These are phyloP conservation scores for Penicillium mononematosum DNA, from an alignment of 495 filamentous ascomycete genomes.

Conservation along the genomic window DNA sequence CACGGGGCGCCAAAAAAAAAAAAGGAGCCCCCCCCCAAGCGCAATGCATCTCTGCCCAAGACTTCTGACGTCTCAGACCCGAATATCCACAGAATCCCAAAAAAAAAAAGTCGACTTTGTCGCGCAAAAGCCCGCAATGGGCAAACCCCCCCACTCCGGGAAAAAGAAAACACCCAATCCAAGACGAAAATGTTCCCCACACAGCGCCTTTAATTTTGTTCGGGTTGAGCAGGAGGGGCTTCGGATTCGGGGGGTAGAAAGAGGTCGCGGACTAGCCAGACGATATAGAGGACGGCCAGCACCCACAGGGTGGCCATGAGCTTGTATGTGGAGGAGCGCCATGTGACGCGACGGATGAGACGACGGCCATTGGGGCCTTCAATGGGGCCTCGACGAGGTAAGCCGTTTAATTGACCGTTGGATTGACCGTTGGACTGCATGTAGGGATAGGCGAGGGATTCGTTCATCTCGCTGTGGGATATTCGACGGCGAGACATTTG, in stretches of 20 bases:
- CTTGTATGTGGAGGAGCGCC: constrained; percentile 52
- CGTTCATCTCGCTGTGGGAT: constrained; percentile 46
- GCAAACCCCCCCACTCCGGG: background rate
- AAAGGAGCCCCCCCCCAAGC: background rate
- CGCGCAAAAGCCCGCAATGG: background rate
- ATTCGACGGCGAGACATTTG: constrained; percentile 46
- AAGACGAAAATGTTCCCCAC: background rate
- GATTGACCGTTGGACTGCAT: constrained; percentile 22
- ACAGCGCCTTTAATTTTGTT: constrained; percentile 10
- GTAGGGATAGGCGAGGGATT: constrained; percentile 40
- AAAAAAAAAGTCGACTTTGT: background rate
- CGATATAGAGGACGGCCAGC: constrained; percentile 45
- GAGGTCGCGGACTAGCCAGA: constrained; percentile 49
- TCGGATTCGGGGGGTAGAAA: constrained; percentile 37
- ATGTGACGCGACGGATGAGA: constrained; percentile 49
- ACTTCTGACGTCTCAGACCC: background rate
- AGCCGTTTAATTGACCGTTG: constrained; percentile 7
- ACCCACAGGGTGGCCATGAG: constrained; percentile 50
- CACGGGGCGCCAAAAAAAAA: background rate
- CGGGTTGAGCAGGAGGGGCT: constrained; percentile 12
- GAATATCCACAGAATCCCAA: background rate
- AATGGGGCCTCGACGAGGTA: constrained; percentile 40
- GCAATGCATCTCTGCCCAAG: background rate
- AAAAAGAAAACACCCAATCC: background rate
- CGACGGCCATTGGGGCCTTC: constrained; percentile 47